Evolutionary conservation across 305 asterid species (phyloP), one percentile per base, ranked within the genome.

Genomic region (Withania somnifera): DNA sequence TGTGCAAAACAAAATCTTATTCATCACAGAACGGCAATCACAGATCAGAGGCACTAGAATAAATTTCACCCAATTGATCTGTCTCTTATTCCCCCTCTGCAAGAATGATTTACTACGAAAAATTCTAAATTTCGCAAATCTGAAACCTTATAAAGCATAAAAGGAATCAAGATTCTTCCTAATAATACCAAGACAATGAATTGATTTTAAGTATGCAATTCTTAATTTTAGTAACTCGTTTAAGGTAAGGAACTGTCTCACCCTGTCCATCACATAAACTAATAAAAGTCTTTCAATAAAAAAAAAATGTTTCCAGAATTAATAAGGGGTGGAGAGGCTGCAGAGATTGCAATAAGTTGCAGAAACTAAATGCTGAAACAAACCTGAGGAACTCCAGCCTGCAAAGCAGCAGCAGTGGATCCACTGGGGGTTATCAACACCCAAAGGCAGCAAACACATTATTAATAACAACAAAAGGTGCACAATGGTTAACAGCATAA

Each of bases 341-440:
- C 52, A 80, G 63, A 15, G 10, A 40, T 40, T 4, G 82, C 42
- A 7, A 80, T 45, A 63, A 80, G 38, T 42, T 80, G 61, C 40
- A 22, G 77, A 28, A 61, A 77, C 69, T 64, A 80, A 53, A 83
- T 67, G 42, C 40, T 60, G 68, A 45, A 83, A 85, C 91, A 86
- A 83, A 94, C 99, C 98, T 95, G 99, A 60, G 99, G 97, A 85
- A 91, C 90, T 91, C 99, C 98, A 54, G 95, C 92, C 68, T 10
- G 90, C 64, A 95, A 88, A 58, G 98, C 97, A 83, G 97, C 99
- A 82, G 98, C 97, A 58, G 97, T 92, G 38, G 99, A 88, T 82
- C 99, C 99, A 83, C 99, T 95, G 91, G 83, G 13, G 82, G 79
- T n/a, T 24, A 64, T 71, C 30, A 81, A 79, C 53, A 69, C 60